Percentiles rank a stretch among this genome's conserved stretches.
Conservation (phyloP, 176 grass and related monocot genomes). For the Leersia perrieri region DNA sequence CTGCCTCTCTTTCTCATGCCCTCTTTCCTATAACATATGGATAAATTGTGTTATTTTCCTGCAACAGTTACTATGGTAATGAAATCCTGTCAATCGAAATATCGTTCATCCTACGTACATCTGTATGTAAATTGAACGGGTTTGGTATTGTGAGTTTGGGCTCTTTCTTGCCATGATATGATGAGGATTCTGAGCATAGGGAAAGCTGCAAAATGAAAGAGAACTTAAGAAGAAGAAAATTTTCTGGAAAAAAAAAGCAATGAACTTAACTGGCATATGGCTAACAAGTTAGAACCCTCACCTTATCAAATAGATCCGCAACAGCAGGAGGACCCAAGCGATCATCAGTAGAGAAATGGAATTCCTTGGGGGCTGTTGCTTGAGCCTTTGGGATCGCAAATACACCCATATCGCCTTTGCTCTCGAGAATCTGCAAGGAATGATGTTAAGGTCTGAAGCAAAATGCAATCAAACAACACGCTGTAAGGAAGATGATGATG, state of each 20-base stretch:
- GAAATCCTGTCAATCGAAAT: background rate
- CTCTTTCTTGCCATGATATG: conserved; percentile 46
- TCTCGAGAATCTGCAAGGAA: conserved; percentile 80
- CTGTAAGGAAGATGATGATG: background rate
- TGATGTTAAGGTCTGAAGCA: conserved; percentile 11
- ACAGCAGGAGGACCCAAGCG: conserved; percentile 76
- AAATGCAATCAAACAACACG: background rate
- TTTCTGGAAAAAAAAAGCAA: background rate
- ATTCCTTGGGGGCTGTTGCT: conserved; percentile 65
- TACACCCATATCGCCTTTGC: conserved; percentile 57
- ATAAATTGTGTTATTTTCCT: conserved; percentile 16
- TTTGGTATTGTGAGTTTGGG: conserved; percentile 61
- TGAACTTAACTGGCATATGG: background rate
- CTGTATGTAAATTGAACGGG: conserved; percentile 88
- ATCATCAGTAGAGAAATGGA: conserved; percentile 76
- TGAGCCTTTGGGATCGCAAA: conserved; percentile 49
- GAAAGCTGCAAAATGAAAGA: conserved; percentile 69
- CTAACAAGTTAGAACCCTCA: conserved; percentile 18
- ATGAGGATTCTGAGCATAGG: conserved; percentile 68
- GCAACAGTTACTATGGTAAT: background rate
- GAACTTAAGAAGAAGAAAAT: background rate
- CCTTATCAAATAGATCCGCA: conserved; percentile 77
- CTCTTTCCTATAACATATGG: conserved; percentile 67
- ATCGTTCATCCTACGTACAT: conserved; percentile 47
- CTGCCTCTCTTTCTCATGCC: conserved; percentile 70